phyloP scores from a whole-genome alignment of 2,329 filamentous ascomycete genomes.

The Exophiala lecanii-corni region DNA sequence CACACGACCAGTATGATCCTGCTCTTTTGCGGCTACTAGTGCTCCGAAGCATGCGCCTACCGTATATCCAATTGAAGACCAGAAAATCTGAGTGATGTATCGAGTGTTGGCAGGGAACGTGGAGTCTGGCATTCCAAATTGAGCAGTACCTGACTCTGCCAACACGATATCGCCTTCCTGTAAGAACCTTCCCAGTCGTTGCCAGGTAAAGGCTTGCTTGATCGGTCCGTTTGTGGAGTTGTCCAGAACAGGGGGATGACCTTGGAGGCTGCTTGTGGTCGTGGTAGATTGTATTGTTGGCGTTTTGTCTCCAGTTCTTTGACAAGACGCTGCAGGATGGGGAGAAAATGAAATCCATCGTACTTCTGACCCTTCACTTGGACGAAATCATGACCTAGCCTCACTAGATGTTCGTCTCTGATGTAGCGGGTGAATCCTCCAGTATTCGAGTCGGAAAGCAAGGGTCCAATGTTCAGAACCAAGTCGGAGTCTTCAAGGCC shows the following conservation, averaged over 20 bases:
- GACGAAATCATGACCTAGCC: slow-evolving; percentile 28
- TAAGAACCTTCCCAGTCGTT: slow-evolving; percentile 17
- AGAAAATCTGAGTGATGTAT: slow-evolving; percentile 27
- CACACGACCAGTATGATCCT: slow-evolving; percentile 21
- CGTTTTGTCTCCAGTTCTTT: slow-evolving; percentile 9
- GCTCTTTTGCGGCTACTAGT: slow-evolving; percentile 25
- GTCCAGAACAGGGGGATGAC: slow-evolving; percentile 20
- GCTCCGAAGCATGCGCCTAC: slow-evolving; percentile 26
- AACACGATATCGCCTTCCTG: slow-evolving; percentile 25
- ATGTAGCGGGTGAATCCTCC: slow-evolving; percentile 37
- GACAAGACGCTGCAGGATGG: slow-evolving; percentile 18
- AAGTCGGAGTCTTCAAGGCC: slow-evolving; percentile 37
- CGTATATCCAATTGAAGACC: slow-evolving; percentile 28
- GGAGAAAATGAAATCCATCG: slow-evolving; percentile 29
- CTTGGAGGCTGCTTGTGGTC: slow-evolving; percentile 2
- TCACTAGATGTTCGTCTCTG: slow-evolving; percentile 31
- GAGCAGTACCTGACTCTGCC: slow-evolving; percentile 27
- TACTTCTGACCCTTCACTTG: slow-evolving; percentile 13
- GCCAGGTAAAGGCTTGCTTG: slow-evolving; percentile 20
- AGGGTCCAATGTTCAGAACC: slow-evolving; percentile 44
- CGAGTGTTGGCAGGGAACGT: slow-evolving; percentile 24
- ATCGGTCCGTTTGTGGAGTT: slow-evolving; percentile 16
- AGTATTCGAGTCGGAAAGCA: slow-evolving; percentile 46
- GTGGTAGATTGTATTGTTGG: slow-evolving; percentile 17
- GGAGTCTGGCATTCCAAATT: slow-evolving; percentile 26